A percentile compares a stretch with the other conserved stretches of the same genome.
Evolutionary conservation across 208 protist genomes (phyloP).

Genomic region (Leishmania mexicana): DNA sequence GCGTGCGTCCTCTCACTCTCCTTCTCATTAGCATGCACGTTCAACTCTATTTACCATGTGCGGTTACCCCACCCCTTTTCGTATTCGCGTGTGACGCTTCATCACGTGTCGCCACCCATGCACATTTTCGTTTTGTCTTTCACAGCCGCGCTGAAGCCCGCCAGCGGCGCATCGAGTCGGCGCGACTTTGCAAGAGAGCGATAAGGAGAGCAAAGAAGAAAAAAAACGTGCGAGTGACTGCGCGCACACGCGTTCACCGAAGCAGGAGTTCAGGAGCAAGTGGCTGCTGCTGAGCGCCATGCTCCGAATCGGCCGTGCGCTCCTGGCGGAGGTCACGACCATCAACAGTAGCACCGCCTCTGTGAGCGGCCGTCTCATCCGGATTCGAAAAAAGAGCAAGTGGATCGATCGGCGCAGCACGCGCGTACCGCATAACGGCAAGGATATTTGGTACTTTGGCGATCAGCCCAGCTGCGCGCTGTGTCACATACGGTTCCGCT

Average conservation of each 20-base stretch:
- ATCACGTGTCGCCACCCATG: background rate
- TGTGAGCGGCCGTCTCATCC: conserved; percentile 80
- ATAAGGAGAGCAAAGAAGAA: background rate
- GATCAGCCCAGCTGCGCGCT: conserved; percentile 89
- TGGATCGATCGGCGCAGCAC: conserved; percentile 89
- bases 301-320: conserved; percentile 37
- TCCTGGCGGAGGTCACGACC: conserved; percentile 70
- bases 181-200: background rate
- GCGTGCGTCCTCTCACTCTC: background rate
- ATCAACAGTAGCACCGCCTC: conserved; percentile 80
- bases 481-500: conserved; percentile 89
- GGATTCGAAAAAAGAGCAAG: conserved; percentile 89
- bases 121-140: background rate
- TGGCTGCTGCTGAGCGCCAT: conserved; percentile 7
- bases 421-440: conserved; percentile 84
- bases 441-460: conserved; percentile 85
- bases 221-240: background rate
- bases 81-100: background rate
- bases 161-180: background rate
- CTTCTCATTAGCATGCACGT: background rate
- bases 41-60: background rate
- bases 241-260: background rate
- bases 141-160: background rate
- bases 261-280: background rate
- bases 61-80: too few species aligned